Percentiles rank a stretch among this genome's conserved stretches.
Evolutionary conservation across 2,329 filamentous ascomycete genomes (phyloP).

Genomic region (Trichoderma breve): DNA sequence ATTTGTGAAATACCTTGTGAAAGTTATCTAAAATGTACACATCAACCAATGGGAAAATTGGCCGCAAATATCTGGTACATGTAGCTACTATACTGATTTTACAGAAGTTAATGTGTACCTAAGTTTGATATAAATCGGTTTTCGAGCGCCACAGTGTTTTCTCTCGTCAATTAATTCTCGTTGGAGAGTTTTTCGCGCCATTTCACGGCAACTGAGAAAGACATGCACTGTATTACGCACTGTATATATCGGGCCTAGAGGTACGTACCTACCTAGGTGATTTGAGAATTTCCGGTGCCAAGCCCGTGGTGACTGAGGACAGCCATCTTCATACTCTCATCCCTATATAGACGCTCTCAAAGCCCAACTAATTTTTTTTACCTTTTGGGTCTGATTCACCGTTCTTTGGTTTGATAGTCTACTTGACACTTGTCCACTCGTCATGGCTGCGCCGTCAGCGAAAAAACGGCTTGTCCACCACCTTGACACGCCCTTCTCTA

Average conservation of each 20-base stretch:
- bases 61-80: neutral
- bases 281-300: neutral
- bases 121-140: neutral
- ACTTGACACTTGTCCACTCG: neutral
- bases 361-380: neutral
- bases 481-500: conserved; percentile 63
- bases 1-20: neutral
- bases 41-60: neutral
- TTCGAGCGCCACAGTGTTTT: neutral
- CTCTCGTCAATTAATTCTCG: neutral
- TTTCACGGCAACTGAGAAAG: neutral
- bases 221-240: neutral
- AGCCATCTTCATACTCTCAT: neutral
- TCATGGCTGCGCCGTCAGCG: conserved; percentile 21
- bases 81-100: neutral
- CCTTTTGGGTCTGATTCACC: neutral
- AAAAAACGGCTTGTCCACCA: conserved; percentile 62
- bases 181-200: neutral
- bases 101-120: neutral
- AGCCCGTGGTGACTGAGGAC: neutral
- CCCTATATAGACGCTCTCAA: neutral
- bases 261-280: neutral
- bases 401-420: neutral
- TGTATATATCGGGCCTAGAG: neutral
- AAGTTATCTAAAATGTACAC: neutral